These are phyloP conservation scores for Bryopsis sp. DNA, from an alignment of 139 green algal species.

Conservation along the genomic window DNA sequence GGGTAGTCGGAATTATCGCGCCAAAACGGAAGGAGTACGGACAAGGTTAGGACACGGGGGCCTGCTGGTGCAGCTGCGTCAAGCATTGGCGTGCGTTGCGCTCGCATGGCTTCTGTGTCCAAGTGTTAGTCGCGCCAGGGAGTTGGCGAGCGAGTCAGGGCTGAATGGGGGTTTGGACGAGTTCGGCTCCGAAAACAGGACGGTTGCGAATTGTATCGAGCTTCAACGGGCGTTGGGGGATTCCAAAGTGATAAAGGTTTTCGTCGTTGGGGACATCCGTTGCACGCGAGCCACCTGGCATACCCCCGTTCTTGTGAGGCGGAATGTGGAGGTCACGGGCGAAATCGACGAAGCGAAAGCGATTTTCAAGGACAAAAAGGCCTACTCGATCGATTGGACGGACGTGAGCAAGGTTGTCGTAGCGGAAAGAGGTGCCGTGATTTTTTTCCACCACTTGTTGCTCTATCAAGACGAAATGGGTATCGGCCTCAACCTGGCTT, in stretches of 20 bases:
- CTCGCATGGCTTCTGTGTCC: no score
- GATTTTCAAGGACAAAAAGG: background rate
- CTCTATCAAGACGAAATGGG: slow-evolving; percentile 15
- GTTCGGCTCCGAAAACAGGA: no score
- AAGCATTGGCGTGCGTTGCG: no score
- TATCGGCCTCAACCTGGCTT: slow-evolving; percentile 2
- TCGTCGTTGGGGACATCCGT: background rate
- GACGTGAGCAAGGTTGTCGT: slow-evolving; percentile 9
- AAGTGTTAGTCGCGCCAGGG: no score
- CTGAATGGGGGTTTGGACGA: no score
- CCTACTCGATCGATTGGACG: slow-evolving; percentile 1
- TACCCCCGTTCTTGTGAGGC: slow-evolving; percentile 6
- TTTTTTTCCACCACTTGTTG: slow-evolving; percentile 7
- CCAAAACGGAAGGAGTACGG: no score
- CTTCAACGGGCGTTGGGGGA: slow-evolving; percentile 8
- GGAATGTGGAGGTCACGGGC: slow-evolving; percentile 10
- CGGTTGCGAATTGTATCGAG: slow-evolving; percentile 3
- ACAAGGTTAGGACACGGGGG: no score
- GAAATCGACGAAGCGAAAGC: background rate
- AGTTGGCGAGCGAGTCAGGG: no score
- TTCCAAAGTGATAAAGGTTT: background rate
- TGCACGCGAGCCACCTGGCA: slow-evolving; percentile 10
- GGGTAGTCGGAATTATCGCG: no score
- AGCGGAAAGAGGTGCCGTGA: background rate
- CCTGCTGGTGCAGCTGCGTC: no score